Conservation (phyloP, 2,329 filamentous ascomycete species). For the Leptosphaerulina australis region DNA sequence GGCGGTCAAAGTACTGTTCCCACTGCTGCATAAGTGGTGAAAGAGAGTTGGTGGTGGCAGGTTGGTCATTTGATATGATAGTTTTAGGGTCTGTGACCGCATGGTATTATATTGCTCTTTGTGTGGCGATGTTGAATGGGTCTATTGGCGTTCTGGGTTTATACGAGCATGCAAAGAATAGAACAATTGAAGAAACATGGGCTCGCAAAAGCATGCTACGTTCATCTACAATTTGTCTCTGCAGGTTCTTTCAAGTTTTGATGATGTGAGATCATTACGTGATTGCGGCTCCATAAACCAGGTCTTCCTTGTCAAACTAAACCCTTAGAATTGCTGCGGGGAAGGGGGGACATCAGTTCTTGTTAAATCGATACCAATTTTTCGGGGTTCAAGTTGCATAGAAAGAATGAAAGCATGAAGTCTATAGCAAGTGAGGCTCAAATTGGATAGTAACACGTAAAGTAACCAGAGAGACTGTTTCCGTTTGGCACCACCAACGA, state of each 20-base stretch:
- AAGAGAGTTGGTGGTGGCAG: neutral
- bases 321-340: constrained; percentile 10
- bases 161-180: constrained; percentile 15
- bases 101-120: neutral
- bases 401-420: neutral
- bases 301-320: constrained; percentile 5
- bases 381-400: too few species aligned
- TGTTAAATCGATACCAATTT: neutral
- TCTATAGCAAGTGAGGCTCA: constrained; percentile 45
- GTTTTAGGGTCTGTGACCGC: constrained; percentile 7
- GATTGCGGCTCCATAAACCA: constrained; percentile 1
- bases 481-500: constrained; percentile 39
- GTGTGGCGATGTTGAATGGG: neutral
- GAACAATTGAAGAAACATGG: constrained; percentile 17
- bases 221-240: neutral
- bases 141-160: constrained; percentile 9
- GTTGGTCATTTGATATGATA: constrained; percentile 20
- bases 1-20: constrained; percentile 23
- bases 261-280: constrained; percentile 2
- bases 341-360: constrained; percentile 4
- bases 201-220: neutral
- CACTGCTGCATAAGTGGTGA: constrained; percentile 20
- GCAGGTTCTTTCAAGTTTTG: neutral
- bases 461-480: constrained; percentile 46
- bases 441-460: constrained; percentile 48